phyloP scores from a whole-genome alignment of 1,284 basidiomycete genomes.

The Austroboletus niveus region DNA sequence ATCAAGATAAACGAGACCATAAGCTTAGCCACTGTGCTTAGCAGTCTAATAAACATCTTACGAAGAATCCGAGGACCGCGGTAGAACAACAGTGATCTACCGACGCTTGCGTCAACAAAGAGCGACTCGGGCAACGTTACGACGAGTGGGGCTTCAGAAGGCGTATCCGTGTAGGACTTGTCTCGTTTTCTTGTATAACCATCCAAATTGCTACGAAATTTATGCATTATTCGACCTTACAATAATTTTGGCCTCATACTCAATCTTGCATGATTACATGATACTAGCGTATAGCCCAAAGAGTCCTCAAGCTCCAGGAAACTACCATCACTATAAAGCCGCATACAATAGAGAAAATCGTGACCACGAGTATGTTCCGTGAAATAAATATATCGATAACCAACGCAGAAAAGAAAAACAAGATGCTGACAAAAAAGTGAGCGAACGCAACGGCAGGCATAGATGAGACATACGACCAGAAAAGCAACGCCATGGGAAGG shows the following conservation, averaged over 20 bases:
- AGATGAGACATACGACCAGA: neutral
- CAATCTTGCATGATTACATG: neutral
- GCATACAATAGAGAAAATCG: neutral
- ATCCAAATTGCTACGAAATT: too few species aligned
- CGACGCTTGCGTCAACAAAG: too few species aligned
- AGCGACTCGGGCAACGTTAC: too few species aligned
- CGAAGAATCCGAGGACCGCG: too few species aligned
- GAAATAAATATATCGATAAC: neutral
- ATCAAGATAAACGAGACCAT: too few species aligned
- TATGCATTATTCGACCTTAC: too few species aligned
- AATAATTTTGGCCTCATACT: neutral
- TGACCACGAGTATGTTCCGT: neutral
- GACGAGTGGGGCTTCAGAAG: too few species aligned
- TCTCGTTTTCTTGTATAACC: too few species aligned
- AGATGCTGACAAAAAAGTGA: neutral
- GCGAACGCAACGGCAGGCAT: neutral
- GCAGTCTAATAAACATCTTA: too few species aligned
- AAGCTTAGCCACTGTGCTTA: too few species aligned
- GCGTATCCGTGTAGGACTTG: too few species aligned
- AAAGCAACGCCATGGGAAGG: slow-evolving; percentile 2
- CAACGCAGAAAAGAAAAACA: neutral
- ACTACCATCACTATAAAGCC: neutral
- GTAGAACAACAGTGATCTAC: too few species aligned
- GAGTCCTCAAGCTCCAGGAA: neutral
- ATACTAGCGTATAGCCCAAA: neutral